Evolutionary conservation across 495 filamentous ascomycete species (phyloP).

Genomic region (Aspergillus homomorphus): DNA sequence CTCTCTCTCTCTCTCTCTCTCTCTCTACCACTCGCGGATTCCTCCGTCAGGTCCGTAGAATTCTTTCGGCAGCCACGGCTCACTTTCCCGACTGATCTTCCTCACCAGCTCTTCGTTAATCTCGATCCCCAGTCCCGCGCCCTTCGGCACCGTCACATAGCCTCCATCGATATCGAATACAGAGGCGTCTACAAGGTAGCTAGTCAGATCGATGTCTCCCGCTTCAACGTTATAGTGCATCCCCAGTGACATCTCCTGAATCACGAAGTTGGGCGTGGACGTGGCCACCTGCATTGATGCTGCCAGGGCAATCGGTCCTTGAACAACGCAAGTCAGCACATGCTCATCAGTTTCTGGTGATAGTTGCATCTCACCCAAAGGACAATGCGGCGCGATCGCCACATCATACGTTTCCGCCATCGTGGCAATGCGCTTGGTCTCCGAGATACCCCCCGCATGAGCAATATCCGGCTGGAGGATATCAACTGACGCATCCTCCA

Average conservation of each 20-base stretch:
- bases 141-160: constrained; percentile 59
- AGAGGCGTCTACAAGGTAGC: constrained; percentile 58
- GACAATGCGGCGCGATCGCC: constrained; percentile 74
- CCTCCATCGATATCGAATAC: constrained; percentile 66
- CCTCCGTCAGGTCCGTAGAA: constrained; percentile 71
- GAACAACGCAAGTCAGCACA: neutral
- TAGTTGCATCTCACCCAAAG: constrained; percentile 52
- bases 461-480: constrained; percentile 75
- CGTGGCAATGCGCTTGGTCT: constrained; percentile 65
- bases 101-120: constrained; percentile 66
- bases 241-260: constrained; percentile 78
- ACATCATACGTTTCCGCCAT: constrained; percentile 80
- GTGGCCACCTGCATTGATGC: constrained; percentile 69
- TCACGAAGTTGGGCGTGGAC: constrained; percentile 65
- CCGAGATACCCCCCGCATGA: constrained; percentile 74
- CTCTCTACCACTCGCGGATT: constrained; percentile 66
- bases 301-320: constrained; percentile 66
- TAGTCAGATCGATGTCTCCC: constrained; percentile 63
- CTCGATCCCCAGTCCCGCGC: constrained; percentile 70
- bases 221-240: constrained; percentile 72
- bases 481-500: constrained; percentile 66
- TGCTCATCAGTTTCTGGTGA: no score
- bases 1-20: neutral
- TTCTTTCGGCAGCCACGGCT: constrained; percentile 57
- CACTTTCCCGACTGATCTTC: constrained; percentile 46